Evolutionary conservation across 2,329 filamentous ascomycete genomes (phyloP).

Genomic region (Aureobasidium sp.): DNA sequence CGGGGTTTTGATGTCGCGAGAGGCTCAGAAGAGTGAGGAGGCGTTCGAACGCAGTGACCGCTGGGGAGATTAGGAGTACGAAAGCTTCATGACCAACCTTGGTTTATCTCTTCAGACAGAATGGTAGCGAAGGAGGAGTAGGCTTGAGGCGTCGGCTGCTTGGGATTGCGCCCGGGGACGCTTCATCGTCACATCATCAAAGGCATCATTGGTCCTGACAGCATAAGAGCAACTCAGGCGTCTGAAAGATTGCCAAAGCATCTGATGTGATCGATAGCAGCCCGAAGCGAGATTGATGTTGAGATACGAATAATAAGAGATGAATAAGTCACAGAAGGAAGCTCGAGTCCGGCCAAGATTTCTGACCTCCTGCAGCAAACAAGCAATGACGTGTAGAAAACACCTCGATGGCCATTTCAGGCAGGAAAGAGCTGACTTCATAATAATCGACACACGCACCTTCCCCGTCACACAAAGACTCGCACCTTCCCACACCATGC

Average conservation of each 20-base stretch:
- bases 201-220: too few relatives aligned
- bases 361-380: neutral
- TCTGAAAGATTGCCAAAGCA: too few relatives aligned
- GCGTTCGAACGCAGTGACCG: too few relatives aligned
- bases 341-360: neutral
- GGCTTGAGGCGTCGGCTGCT: neutral
- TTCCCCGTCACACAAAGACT: neutral
- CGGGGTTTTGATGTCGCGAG: neutral
- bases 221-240: too few relatives aligned
- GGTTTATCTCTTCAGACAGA: neutral
- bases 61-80: too few relatives aligned
- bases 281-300: too few relatives aligned
- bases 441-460: neutral
- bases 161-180: conserved; percentile 1
- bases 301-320: too few relatives aligned
- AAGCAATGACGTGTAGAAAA: neutral
- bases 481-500: conserved; percentile 12
- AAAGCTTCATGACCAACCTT: neutral
- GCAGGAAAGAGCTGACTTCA: neutral
- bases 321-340: too few relatives aligned
- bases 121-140: neutral
- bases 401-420: neutral
- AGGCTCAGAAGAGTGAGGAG: neutral
- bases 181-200: neutral
- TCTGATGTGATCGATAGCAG: too few relatives aligned